Base-by-base conservation (phyloP, 2,329 filamentous ascomycete genomes). In the Metarhizium humberi region DNA sequence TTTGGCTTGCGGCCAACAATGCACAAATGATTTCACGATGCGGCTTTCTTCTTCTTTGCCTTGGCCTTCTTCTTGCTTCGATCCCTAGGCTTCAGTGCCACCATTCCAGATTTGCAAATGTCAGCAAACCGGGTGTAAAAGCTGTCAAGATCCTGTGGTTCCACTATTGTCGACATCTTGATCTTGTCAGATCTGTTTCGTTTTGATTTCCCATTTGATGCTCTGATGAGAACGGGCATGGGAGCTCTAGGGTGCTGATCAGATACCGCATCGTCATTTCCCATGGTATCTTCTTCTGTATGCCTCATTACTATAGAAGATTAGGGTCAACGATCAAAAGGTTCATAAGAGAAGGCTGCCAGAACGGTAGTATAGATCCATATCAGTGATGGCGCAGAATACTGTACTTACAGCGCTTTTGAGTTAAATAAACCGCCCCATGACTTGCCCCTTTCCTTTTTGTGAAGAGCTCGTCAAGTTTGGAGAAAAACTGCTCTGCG, bases 111-210 rank as follows among this genome's bases (percentile, higher is more conserved):
- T 75, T 95, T 96, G 73, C 92, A 96, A 3, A 91, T 79, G 62
- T 97, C 94, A 25, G 91, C 92, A 74, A 97, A 99, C 52, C 82
- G 79, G 34, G 77, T 74, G 69, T 91, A 99, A 67, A 99, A 99
- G 0, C 70, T 75, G 54, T 95, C 91, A 11, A 97, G 70, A 5
- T 87, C 82, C 56, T 86, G 82, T 1, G 87, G 82, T 55, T 87
- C 79, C 1, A 97, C 91, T 0, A 96, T 71, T 0, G 94, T 97
- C 2, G 89, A 90, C 30, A 96, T 68, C 70, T 92, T 95, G 61
- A 88, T 72, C 61, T 86, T 85, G 55, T 78, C 69, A 45, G 75
- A 70, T 55, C 78, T 77, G 59, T 79, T 77, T 58, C 72, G 75
- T 63, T 80, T 83, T 52, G 75, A 80, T 66, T 87, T 88, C 64